Conservation (phyloP, 495 filamentous ascomycete species). For the Lophiotrema nucula region DNA sequence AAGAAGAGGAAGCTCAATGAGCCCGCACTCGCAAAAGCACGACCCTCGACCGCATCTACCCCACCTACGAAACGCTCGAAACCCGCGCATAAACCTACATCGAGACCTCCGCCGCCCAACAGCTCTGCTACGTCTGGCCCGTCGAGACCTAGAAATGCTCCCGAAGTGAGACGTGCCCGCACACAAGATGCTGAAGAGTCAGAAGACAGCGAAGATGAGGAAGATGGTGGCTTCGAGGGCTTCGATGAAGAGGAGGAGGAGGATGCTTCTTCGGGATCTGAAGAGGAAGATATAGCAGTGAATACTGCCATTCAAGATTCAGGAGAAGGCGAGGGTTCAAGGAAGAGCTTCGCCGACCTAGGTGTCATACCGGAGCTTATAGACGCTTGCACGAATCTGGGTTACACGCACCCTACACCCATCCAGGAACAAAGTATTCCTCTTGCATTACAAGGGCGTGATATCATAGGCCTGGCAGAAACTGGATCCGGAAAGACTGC, state of each 20-base stretch:
- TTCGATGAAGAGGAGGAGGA: slow-evolving; percentile 24
- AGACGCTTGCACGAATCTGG: slow-evolving; percentile 76
- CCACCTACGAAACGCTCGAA: slow-evolving; percentile 6
- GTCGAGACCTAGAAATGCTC: slow-evolving; percentile 3
- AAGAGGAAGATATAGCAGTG: slow-evolving; percentile 9
- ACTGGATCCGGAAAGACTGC: slow-evolving; percentile 94
- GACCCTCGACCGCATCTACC: not conserved
- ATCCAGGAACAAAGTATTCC: slow-evolving; percentile 56
- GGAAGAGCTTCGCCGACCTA: slow-evolving; percentile 75
- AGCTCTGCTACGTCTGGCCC: not conserved
- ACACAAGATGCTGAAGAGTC: slow-evolving; percentile 6
- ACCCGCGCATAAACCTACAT: not conserved
- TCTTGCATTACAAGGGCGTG: slow-evolving; percentile 72
- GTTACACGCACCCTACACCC: slow-evolving; percentile 70
- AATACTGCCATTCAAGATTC: slow-evolving; percentile 20
- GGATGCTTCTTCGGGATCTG: not conserved
- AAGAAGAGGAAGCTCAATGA: slow-evolving; percentile 33
- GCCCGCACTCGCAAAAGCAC: not conserved
- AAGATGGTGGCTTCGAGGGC: slow-evolving; percentile 12
- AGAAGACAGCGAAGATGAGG: slow-evolving; percentile 21
- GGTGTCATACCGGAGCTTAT: slow-evolving; percentile 85
- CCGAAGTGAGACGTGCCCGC: no score
- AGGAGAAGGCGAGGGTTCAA: slow-evolving; percentile 3
- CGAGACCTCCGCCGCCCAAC: slow-evolving; percentile 1
- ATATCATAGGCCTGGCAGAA: slow-evolving; percentile 90